Conservation (phyloP, 345 rosid genomes). For the Acer campestre region DNA sequence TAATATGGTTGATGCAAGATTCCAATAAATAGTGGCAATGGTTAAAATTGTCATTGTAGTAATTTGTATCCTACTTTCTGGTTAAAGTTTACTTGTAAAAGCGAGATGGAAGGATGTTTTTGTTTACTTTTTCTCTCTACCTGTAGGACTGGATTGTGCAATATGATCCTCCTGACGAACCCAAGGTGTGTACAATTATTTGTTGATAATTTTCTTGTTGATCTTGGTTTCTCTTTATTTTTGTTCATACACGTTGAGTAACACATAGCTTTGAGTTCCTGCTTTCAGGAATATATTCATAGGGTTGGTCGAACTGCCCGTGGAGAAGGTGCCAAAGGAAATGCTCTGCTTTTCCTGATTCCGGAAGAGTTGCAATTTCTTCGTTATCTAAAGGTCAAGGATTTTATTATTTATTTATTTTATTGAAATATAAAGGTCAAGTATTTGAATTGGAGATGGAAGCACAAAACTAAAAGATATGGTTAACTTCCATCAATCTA, state of each 20-base stretch:
- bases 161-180: slow-evolving; percentile 98
- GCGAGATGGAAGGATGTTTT: not conserved
- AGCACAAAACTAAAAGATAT: not conserved
- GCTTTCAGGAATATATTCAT: slow-evolving; percentile 89
- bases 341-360: slow-evolving; percentile 85
- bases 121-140: slow-evolving; percentile 2
- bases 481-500: not conserved
- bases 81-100: not conserved
- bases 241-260: slow-evolving; percentile 10
- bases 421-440: not conserved
- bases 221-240: slow-evolving; percentile 1
- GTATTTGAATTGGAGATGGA: no score
- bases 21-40: not conserved
- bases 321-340: slow-evolving; percentile 98
- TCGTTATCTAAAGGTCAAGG: slow-evolving; percentile 77
- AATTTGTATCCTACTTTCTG: not conserved
- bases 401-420: not conserved
- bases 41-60: not conserved
- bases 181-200: slow-evolving; percentile 55
- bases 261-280: slow-evolving; percentile 9
- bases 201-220: not conserved
- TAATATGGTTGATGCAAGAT: not conserved
- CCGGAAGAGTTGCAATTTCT: slow-evolving; percentile 94
- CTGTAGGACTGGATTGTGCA: slow-evolving; percentile 97
- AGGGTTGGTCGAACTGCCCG: slow-evolving; percentile 99